Evolutionary conservation across 225 moss, liverwort and hornwort genomes (phyloP), one percentile per base, ranked within the genome.

Genomic region (Polytrichum formosum): DNA sequence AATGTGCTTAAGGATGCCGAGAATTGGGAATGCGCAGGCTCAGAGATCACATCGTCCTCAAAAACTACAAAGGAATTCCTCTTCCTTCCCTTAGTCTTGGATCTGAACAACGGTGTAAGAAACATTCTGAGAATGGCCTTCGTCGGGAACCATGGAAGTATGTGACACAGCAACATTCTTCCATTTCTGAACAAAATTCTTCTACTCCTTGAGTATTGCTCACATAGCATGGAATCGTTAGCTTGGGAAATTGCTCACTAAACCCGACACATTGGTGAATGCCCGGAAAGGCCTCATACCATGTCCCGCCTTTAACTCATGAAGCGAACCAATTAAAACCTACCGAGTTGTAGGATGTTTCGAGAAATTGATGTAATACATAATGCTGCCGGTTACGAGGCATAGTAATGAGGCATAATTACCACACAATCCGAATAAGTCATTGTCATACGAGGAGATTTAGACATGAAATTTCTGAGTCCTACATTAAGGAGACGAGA

Each of bases 31-130:
- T 71, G 67, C 17, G 53, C 61, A 23, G 70, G 59, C 28, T 71
- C 70, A 13, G 54, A 54, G 54, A 75, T 78, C 62, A 64, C 26
- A 26, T 72, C 78, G 28, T 87, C 83, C 71, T 87, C 80, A 64
- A 59, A 83, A 68, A 78, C 72, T 55, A 74, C 74, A 53, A 83
- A 78, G 29, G 87, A 87, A 37, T 66, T 83, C 55, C 72, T 78
- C 59, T 66, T 74, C 53, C 74, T 75, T 46, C 78, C 78, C 54
- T 70, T 74, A 62, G 29, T 59, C 65, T 74, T 82, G 63, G 76
- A 74, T 71, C 83, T 87, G 87, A 37, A 66, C 4, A 35, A 54
- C 70, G 35, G 8, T 35, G 35, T 35, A 35, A 35, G 35, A 35
- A 8, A 35, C 9, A 9, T 35, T 35, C 2, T 9, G 35, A 35